phyloP scores from a whole-genome alignment of 2,329 filamentous ascomycete species.

The Cercospora beticola region DNA sequence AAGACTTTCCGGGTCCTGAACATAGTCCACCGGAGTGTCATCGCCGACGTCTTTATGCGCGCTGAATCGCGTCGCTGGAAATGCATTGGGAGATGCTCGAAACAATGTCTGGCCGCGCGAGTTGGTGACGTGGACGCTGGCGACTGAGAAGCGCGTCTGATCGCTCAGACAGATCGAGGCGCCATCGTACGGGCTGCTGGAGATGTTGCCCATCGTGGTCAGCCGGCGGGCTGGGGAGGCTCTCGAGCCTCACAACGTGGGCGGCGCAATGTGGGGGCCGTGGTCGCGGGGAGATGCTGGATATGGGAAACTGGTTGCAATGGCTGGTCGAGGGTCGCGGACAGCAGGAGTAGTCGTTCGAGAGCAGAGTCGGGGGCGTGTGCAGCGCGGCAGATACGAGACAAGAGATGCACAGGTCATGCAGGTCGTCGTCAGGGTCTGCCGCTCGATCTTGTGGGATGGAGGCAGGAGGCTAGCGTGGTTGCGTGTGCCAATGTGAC shows the following conservation, averaged over 20 bases:
- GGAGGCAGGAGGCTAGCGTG: not conserved
- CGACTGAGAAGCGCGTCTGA: slow-evolving; percentile 85
- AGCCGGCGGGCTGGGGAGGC: slow-evolving; percentile 24
- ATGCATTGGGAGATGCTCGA: slow-evolving; percentile 79
- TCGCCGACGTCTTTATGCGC: slow-evolving; percentile 73
- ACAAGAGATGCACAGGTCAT: not conserved
- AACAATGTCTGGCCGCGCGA: slow-evolving; percentile 74
- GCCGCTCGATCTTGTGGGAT: not conserved
- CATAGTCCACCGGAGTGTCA: slow-evolving; percentile 76
- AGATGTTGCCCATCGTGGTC: slow-evolving; percentile 80
- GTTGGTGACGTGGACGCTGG: slow-evolving; percentile 78
- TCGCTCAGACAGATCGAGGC: slow-evolving; percentile 80
- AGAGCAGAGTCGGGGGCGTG: not conserved
- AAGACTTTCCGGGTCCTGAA: slow-evolving; percentile 79
- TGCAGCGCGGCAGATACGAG: not conserved
- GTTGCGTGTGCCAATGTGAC: not conserved
- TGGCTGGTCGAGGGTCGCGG: slow-evolving; percentile 1
- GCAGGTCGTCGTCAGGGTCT: not conserved
- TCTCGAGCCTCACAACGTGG: slow-evolving; percentile 21
- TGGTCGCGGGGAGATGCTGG: slow-evolving; percentile 15
- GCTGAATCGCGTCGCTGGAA: slow-evolving; percentile 75
- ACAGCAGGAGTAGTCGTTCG: not conserved
- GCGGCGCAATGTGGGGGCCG: slow-evolving; percentile 26
- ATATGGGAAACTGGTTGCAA: slow-evolving; percentile 8
- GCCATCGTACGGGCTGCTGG: slow-evolving; percentile 83